Evolutionary conservation across 768 basidiomycete species (phyloP).

Genomic region (Calocybe indica): DNA sequence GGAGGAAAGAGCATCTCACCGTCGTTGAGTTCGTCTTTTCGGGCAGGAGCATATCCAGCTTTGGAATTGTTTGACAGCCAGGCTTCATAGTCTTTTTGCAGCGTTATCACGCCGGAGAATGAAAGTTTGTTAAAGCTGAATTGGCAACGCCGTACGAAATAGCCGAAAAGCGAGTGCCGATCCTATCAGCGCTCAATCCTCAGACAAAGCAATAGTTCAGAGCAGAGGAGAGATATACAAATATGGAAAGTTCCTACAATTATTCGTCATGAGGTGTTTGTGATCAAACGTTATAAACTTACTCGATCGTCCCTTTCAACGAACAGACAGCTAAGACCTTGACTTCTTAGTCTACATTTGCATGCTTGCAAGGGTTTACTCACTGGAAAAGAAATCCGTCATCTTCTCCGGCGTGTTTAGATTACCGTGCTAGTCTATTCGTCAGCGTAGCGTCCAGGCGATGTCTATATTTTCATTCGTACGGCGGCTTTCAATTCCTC

Average conservation of each 20-base stretch:
- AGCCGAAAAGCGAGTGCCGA: constrained; percentile 76
- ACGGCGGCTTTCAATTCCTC: constrained; percentile 36
- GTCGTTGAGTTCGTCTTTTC: constrained; percentile 48
- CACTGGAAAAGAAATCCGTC: constrained; percentile 56
- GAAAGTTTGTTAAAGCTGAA: constrained; percentile 74
- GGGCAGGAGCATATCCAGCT: constrained; percentile 42
- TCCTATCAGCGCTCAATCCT: constrained; percentile 29
- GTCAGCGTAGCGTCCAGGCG: neutral
- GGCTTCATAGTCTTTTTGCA: constrained; percentile 59
- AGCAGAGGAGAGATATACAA: constrained; percentile 25
- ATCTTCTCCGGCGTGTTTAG: constrained; percentile 53
- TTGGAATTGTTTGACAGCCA: constrained; percentile 50
- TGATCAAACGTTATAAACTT: constrained; percentile 5
- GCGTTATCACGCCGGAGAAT: constrained; percentile 60
- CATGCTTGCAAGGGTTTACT: constrained; percentile 7
- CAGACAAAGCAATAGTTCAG: neutral
- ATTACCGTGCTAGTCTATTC: constrained; percentile 34
- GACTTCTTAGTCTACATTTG: neutral
- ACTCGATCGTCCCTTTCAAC: constrained; percentile 55
- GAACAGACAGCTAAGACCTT: constrained; percentile 55
- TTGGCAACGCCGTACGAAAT: constrained; percentile 73
- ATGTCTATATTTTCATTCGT: constrained; percentile 3
- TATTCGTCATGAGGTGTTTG: too few species aligned
- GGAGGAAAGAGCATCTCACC: constrained; percentile 21
- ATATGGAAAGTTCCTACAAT: neutral